Percentiles rank a stretch among this genome's conserved stretches.
Conservation (phyloP, 2,329 filamentous ascomycete species). For the Fusarium subglutinans region DNA sequence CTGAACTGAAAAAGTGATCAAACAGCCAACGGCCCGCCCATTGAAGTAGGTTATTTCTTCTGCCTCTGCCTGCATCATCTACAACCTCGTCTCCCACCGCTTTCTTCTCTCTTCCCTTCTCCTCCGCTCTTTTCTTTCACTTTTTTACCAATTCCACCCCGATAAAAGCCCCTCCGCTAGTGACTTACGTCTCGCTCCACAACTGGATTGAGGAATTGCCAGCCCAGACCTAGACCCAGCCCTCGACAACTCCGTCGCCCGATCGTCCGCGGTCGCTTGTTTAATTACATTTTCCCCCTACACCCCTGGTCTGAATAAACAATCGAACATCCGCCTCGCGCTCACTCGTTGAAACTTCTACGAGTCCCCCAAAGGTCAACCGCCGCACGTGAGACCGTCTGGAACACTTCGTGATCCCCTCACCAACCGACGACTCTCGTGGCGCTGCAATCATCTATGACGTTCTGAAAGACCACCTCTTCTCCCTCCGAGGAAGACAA, state of each 20-base stretch:
- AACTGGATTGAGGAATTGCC: constrained; percentile 39
- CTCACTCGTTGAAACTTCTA: constrained; percentile 25
- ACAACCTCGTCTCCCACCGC: constrained; percentile 2
- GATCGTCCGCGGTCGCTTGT: constrained; percentile 38
- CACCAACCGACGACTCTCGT: constrained; percentile 29
- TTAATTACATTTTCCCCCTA: constrained; percentile 43
- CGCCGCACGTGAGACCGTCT: constrained; percentile 35
- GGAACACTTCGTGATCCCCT: constrained; percentile 33
- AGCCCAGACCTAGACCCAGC: constrained; percentile 4
- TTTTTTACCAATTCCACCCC: constrained; percentile 17
- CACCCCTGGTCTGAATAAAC: constrained; percentile 42
- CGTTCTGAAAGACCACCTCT: constrained; percentile 32
- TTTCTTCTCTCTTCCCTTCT: constrained; percentile 5
- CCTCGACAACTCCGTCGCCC: constrained; percentile 30
- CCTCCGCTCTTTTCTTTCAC: constrained; percentile 8
- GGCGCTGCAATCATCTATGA: constrained; percentile 35
- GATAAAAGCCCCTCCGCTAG: constrained; percentile 27
- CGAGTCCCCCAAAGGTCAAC: constrained; percentile 18
- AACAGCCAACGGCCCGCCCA: constrained; percentile 16
- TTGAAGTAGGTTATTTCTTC: constrained; percentile 9
- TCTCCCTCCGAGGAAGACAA: constrained; percentile 34
- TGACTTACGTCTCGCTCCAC: constrained; percentile 25
- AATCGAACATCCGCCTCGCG: constrained; percentile 27
- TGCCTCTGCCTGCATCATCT: not conserved
- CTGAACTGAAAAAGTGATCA: constrained; percentile 30